Evolutionary conservation across 1,284 basidiomycete genomes (phyloP).

Genomic region (Schizophyllum amplum): DNA sequence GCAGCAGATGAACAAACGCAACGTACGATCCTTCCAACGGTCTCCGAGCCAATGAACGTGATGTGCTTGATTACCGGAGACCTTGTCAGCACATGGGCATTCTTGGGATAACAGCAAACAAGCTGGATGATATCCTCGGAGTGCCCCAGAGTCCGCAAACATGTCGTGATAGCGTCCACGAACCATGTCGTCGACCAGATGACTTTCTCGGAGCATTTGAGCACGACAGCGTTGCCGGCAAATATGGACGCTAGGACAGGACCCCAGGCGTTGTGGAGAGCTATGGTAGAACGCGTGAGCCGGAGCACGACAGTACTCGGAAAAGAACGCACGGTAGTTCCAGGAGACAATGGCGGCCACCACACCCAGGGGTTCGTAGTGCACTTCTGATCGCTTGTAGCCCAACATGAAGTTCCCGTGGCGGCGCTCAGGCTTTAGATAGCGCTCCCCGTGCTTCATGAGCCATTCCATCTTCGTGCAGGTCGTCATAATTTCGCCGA

Average conservation of each 20-base stretch:
- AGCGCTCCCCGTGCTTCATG: slow-evolving; percentile 72
- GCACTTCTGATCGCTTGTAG: slow-evolving; percentile 81
- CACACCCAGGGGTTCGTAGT: slow-evolving; percentile 91
- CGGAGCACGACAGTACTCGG: too few relatives aligned
- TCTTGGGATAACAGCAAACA: slow-evolving; percentile 83
- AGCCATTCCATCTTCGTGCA: slow-evolving; percentile 88
- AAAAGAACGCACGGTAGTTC: slow-evolving; percentile 69
- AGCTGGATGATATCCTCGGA: slow-evolving; percentile 76
- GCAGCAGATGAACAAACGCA: not conserved
- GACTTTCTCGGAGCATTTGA: slow-evolving; percentile 92
- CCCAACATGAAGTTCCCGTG: slow-evolving; percentile 69
- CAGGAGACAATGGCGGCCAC: slow-evolving; percentile 92
- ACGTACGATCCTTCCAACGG: slow-evolving; percentile 74
- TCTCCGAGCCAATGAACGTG: slow-evolving; percentile 90
- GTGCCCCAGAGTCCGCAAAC: slow-evolving; percentile 71
- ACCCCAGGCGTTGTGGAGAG: slow-evolving; percentile 88
- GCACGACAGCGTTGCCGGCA: slow-evolving; percentile 82
- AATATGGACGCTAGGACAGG: slow-evolving; percentile 89
- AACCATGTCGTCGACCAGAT: slow-evolving; percentile 86
- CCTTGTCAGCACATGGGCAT: slow-evolving; percentile 76
- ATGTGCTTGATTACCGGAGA: slow-evolving; percentile 78
- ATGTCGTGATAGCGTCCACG: slow-evolving; percentile 66
- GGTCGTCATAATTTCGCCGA: slow-evolving; percentile 86
- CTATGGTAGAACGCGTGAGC: slow-evolving; percentile 27
- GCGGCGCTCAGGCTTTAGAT: slow-evolving; percentile 64